phyloP scores from a whole-genome alignment of 208 protist species.

The Trypanosoma theileri region DNA sequence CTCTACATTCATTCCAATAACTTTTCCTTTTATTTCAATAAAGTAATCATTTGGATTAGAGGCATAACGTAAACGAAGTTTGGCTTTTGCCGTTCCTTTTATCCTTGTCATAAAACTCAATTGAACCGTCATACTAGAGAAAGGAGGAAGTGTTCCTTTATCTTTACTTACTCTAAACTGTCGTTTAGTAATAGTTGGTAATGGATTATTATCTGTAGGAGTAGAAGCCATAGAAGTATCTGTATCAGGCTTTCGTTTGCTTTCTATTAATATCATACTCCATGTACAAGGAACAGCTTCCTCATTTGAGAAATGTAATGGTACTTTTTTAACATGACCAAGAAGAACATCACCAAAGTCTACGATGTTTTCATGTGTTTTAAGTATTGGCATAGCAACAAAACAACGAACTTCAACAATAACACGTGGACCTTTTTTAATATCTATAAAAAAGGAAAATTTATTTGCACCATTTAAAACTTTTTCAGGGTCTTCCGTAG shows the following conservation, averaged over 20 bases:
- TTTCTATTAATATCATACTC: slow-evolving; percentile 61
- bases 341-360: slow-evolving; percentile 90
- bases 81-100: slow-evolving; percentile 26
- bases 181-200: background rate
- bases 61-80: slow-evolving; percentile 56
- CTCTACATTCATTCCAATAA: slow-evolving; percentile 36
- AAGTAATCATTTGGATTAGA: slow-evolving; percentile 54
- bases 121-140: slow-evolving; percentile 52
- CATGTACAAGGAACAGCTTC: slow-evolving; percentile 90
- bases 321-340: slow-evolving; percentile 81
- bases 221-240: background rate
- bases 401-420: slow-evolving; percentile 87
- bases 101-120: slow-evolving; percentile 66
- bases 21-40: slow-evolving; percentile 48
- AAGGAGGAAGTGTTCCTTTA: slow-evolving; percentile 65
- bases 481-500: slow-evolving; percentile 32
- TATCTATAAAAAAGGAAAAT: slow-evolving; percentile 80
- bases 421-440: slow-evolving; percentile 83
- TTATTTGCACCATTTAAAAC: slow-evolving; percentile 43
- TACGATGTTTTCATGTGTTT: slow-evolving; percentile 53
- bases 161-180: slow-evolving; percentile 79
- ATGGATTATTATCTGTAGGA: background rate
- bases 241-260: slow-evolving; percentile 2
- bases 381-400: slow-evolving; percentile 88
- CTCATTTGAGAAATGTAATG: slow-evolving; percentile 84